Percentiles rank a stretch among this genome's conserved stretches.
Evolutionary conservation across 306 rosid genomes (phyloP).

Genomic region (Sechiopsis laciniata): DNA sequence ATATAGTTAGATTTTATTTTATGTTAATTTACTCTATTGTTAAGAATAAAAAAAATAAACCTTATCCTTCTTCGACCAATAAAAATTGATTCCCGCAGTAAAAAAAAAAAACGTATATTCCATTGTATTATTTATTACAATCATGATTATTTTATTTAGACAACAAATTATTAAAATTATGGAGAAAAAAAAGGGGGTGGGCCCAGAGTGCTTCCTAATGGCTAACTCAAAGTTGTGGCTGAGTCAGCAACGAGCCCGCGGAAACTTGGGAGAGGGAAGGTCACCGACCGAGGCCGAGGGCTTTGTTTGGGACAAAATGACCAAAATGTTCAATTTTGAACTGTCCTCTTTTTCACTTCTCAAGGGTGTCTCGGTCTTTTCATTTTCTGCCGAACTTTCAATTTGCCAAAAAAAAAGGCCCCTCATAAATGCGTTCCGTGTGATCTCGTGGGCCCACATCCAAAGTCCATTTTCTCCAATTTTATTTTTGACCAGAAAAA

Average conservation of each 20-base stretch:
- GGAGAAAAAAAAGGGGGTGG: neutral
- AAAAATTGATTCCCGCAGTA: too few species aligned
- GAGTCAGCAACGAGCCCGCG: slow-evolving; percentile 1
- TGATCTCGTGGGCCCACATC: neutral
- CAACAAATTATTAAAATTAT: neutral
- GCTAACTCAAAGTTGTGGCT: slow-evolving; percentile 11
- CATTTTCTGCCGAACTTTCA: neutral
- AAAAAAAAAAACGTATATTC: too few species aligned
- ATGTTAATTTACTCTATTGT: too few species aligned
- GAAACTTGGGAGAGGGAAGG: neutral
- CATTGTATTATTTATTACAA: too few species aligned
- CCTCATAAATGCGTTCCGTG: neutral
- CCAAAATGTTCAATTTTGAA: neutral
- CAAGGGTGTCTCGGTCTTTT: neutral
- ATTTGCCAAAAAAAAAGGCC: too few species aligned
- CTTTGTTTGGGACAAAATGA: neutral
- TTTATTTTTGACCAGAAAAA: too few species aligned
- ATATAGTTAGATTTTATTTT: too few species aligned
- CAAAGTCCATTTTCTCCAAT: neutral
- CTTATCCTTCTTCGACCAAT: too few species aligned
- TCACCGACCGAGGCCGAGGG: neutral
- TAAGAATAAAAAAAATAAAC: too few species aligned
- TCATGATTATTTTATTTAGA: neutral
- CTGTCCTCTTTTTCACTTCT: neutral
- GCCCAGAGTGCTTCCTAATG: slow-evolving; percentile 12